phyloP scores from a whole-genome alignment of 306 rosid genomes.

The Cicer judaicum region DNA sequence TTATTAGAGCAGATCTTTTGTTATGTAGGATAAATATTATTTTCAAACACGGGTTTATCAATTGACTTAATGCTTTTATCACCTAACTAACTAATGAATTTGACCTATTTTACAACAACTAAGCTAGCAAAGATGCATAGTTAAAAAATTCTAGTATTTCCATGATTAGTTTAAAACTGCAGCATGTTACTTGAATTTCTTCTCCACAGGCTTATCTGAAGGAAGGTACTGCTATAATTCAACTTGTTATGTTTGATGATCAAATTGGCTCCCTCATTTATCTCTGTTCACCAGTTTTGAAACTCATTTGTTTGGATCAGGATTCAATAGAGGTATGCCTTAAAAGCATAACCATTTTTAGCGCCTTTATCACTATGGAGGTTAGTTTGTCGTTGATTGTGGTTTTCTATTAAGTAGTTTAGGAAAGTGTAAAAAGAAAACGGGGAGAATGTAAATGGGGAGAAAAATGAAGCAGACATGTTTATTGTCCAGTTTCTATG shows the following conservation, averaged over 20 bases:
- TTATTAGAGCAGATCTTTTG: constrained; percentile 13
- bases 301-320: constrained; percentile 98
- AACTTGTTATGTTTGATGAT: constrained; percentile 96
- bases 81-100: constrained; percentile 40
- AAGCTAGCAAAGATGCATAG: constrained; percentile 47
- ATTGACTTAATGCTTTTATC: constrained; percentile 45
- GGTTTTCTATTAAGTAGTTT: constrained; percentile 51
- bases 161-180: constrained; percentile 80
- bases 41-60: constrained; percentile 32
- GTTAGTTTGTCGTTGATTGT: constrained; percentile 79
- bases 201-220: constrained; percentile 96
- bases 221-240: constrained; percentile 98
- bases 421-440: constrained; percentile 46
- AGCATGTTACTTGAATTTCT: constrained; percentile 90
- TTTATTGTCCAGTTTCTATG: constrained; percentile 43
- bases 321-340: constrained; percentile 98
- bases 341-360: constrained; percentile 86
- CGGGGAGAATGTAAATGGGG: constrained; percentile 13
- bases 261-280: constrained; percentile 92
- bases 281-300: constrained; percentile 98
- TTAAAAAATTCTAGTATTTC: constrained; percentile 50
- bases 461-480: constrained; percentile 41
- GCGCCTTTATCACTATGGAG: constrained; percentile 76
- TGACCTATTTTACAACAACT: constrained; percentile 33
- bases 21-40: constrained; percentile 6